These are phyloP conservation scores for Cryomyces antarcticus DNA, from an alignment of 495 filamentous ascomycete species.

Conservation along the genomic window DNA sequence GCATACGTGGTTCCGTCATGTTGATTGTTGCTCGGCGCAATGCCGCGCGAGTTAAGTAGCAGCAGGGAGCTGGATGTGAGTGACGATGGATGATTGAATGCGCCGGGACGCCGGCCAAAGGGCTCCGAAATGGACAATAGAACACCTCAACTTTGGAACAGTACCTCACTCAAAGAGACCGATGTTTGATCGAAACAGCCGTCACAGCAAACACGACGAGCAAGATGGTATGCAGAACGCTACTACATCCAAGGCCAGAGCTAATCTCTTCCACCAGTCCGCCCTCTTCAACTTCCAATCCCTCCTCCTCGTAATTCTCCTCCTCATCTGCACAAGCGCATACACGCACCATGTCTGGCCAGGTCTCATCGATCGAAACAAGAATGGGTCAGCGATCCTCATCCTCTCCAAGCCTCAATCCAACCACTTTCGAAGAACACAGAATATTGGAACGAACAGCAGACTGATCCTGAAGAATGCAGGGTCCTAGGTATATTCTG, in stretches of 20 bases:
- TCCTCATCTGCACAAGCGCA: constrained; percentile 85
- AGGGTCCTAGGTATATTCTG: constrained; percentile 76
- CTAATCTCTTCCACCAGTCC: constrained; percentile 18
- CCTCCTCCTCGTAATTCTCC: constrained; percentile 76
- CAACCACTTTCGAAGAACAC: constrained; percentile 2
- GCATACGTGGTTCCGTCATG: constrained; percentile 22
- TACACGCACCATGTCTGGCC: constrained; percentile 85
- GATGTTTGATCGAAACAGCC: no score
- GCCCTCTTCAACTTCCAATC: constrained; percentile 97
- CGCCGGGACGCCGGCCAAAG: no score
- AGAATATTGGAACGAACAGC: not conserved
- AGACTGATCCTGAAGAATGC: not conserved
- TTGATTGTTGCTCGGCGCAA: not conserved
- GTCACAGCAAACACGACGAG: no score
- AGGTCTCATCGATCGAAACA: constrained; percentile 80
- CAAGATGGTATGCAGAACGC: no score
- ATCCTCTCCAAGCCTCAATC: constrained; percentile 26
- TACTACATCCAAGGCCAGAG: not conserved
- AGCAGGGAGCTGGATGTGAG: no score
- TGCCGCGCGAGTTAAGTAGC: no score
- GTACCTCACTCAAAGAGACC: no score
- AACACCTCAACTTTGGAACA: no score
- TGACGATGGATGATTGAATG: no score
- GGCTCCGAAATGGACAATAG: no score
- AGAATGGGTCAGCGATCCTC: constrained; percentile 28